phyloP scores from a whole-genome alignment of 768 basidiomycete species.

The Lentinula aciculospora region DNA sequence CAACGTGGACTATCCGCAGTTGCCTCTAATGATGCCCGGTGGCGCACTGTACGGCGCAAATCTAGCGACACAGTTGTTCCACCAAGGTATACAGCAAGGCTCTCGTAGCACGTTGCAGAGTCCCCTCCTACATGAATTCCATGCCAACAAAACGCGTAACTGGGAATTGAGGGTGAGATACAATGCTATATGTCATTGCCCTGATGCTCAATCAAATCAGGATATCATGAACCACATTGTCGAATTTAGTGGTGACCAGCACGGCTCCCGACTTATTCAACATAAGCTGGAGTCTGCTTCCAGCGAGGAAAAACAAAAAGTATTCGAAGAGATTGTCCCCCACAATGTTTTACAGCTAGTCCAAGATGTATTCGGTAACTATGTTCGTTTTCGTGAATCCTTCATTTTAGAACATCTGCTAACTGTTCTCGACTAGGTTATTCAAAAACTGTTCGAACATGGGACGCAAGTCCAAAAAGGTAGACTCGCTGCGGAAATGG shows the following conservation, averaged over 20 bases:
- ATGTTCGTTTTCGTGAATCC: constrained; percentile 44
- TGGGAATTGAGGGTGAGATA: constrained; percentile 74
- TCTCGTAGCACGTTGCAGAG: constrained; percentile 57
- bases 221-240: constrained; percentile 82
- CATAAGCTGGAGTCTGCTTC: constrained; percentile 73
- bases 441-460: constrained; percentile 90
- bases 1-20: constrained; percentile 43
- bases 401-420: constrained; percentile 4
- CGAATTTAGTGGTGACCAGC: constrained; percentile 92
- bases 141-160: constrained; percentile 67
- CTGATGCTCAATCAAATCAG: constrained; percentile 29
- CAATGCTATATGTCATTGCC: background rate
- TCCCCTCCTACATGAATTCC: constrained; percentile 78
- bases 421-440: constrained; percentile 47
- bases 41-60: constrained; percentile 40
- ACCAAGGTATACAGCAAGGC: constrained; percentile 33
- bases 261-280: constrained; percentile 98
- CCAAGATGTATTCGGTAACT: constrained; percentile 95
- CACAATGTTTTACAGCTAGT: constrained; percentile 69
- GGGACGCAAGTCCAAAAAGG: constrained; percentile 74
- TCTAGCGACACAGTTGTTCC: constrained; percentile 27
- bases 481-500: constrained; percentile 64
- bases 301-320: constrained; percentile 69
- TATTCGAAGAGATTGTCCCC: constrained; percentile 88
- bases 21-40: constrained; percentile 38